Conservation (phyloP, 2,329 filamentous ascomycete genomes). For the Fusarium liriodendri region DNA sequence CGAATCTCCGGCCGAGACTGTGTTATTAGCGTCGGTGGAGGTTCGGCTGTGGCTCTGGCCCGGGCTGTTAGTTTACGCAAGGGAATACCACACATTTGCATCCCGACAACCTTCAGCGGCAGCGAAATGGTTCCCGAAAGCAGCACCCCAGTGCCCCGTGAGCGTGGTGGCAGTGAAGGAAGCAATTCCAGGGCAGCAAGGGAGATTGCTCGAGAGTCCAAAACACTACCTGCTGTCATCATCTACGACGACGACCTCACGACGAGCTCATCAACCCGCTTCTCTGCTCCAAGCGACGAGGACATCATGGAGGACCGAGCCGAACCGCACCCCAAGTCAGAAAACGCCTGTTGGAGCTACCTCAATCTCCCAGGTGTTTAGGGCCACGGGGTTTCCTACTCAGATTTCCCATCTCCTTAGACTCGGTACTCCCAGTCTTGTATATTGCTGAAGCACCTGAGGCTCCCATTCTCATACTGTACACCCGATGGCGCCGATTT, state of each 20-base stretch:
- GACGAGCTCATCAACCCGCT: slow-evolving; percentile 37
- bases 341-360: slow-evolving; percentile 50
- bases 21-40: slow-evolving; percentile 71
- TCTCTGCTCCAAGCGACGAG: slow-evolving; percentile 44
- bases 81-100: slow-evolving; percentile 66
- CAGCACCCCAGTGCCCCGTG: background rate
- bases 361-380: slow-evolving; percentile 52
- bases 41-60: slow-evolving; percentile 70
- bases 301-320: slow-evolving; percentile 29
- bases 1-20: slow-evolving; percentile 59
- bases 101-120: slow-evolving; percentile 69
- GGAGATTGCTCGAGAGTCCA: background rate
- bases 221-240: slow-evolving; percentile 46
- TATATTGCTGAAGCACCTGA: slow-evolving; percentile 15
- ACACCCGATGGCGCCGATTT: slow-evolving; percentile 24
- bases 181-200: background rate
- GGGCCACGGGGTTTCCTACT: background rate
- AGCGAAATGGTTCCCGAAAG: slow-evolving; percentile 66
- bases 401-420: slow-evolving; percentile 3
- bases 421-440: slow-evolving; percentile 3
- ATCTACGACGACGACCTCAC: slow-evolving; percentile 54
- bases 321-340: slow-evolving; percentile 27
- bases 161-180: background rate
- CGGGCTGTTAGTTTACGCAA: slow-evolving; percentile 65
- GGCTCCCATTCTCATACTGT: slow-evolving; percentile 17